Evolutionary conservation across 2,329 filamentous ascomycete genomes (phyloP), one percentile per base, ranked within the genome.

Genomic region (Aureobasidium sp.): DNA sequence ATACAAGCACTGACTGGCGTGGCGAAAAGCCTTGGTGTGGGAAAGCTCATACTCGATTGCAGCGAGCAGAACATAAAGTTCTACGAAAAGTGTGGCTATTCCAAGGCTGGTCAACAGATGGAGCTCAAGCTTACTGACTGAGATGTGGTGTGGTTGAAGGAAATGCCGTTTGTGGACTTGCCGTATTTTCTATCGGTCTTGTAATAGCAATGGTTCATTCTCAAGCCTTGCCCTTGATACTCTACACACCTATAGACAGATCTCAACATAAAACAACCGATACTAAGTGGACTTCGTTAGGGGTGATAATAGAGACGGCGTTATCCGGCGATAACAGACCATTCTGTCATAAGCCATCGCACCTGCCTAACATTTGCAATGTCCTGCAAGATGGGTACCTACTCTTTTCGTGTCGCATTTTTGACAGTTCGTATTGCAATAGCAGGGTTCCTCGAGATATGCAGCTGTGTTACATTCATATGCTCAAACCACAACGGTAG

Each of bases 261-360:
- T n/a, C n/a, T n/a, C n/a, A n/a, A n/a, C n/a, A n/a, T n/a, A n/a
- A n/a, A n/a, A n/a, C n/a, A n/a, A n/a, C n/a, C n/a, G n/a, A n/a
- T n/a, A n/a, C n/a, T n/a, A n/a, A n/a, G n/a, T n/a, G n/a, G n/a
- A n/a, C n/a, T n/a, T n/a, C n/a, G n/a, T n/a, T n/a, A n/a, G n/a
- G n/a, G n/a, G n/a, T n/a, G n/a, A n/a, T n/a, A n/a, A n/a, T n/a
- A n/a, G n/a, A 48, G 25, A 35, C 44, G 44, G 44, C 32, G 32
- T 48, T 48, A 27, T 17, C 16, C 44, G 44, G 44, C 10, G 1
- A 35, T 48, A 48, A 27, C 14, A 8, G 3, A 16, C 19, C 29
- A 42, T 47, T 45, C 35, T 47, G 42, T 47, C 42, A 47, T 48
- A 30, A 48, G 35, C 29, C 39, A 42, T 45, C 27, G 41, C 41